Evolutionary conservation across 148 eudicot species (phyloP).

Genomic region (Bassia scoparia): DNA sequence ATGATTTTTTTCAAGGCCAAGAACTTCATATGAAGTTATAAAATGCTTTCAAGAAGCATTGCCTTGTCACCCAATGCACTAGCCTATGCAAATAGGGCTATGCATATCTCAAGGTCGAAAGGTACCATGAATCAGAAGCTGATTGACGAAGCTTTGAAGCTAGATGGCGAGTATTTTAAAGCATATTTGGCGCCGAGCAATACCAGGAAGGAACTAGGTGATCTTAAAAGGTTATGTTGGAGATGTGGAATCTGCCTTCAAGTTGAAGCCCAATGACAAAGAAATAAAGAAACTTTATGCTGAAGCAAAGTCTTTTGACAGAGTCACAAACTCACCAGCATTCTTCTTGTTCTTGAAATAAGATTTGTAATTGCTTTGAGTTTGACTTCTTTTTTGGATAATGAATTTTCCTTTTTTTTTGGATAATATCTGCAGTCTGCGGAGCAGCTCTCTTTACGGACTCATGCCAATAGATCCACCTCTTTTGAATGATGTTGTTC

Average conservation of each 20-base stretch:
- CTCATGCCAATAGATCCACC: too few species aligned
- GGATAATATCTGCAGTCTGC: too few species aligned
- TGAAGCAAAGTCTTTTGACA: too few species aligned
- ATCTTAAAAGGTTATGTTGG: constrained; percentile 59
- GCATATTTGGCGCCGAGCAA: constrained; percentile 82
- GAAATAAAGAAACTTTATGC: constrained; percentile 63
- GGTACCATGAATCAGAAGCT: constrained; percentile 74
- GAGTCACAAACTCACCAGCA: too few species aligned
- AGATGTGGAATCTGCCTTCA: constrained; percentile 80
- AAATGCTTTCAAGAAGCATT: constrained; percentile 82
- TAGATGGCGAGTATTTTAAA: constrained; percentile 81
- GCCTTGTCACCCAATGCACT: constrained; percentile 75
- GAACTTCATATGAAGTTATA: constrained; percentile 72
- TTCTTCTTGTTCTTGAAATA: too few species aligned
- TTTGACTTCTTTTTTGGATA: too few species aligned
- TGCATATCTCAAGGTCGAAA: constrained; percentile 74
- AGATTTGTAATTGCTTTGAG: too few species aligned
- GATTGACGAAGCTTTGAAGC: constrained; percentile 89
- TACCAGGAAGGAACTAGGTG: constrained; percentile 74
- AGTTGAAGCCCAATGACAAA: constrained; percentile 71
- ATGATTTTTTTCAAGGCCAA: constrained; percentile 75
- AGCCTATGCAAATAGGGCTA: constrained; percentile 87
- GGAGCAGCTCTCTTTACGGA: too few species aligned
- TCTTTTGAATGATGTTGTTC: too few species aligned
- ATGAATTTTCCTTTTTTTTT: too few species aligned